phyloP scores from a whole-genome alignment of 441 rosid genomes.

The Erodium texanum region DNA sequence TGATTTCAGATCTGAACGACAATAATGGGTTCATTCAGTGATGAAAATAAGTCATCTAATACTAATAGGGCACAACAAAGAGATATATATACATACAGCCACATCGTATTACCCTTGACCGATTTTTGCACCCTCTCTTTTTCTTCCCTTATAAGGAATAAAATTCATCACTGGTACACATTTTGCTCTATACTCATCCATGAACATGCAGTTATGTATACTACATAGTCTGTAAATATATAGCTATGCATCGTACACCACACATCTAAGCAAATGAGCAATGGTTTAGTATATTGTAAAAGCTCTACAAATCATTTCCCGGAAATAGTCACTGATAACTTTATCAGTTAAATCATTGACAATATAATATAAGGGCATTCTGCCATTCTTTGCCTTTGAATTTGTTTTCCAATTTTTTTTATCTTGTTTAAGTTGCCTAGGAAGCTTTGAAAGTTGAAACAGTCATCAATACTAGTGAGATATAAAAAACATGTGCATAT shows the following conservation, averaged over 20 bases:
- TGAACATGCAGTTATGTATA: too few relatives aligned
- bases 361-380: background rate
- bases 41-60: too few relatives aligned
- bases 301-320: background rate
- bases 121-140: too few relatives aligned
- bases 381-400: background rate
- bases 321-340: background rate
- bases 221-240: background rate
- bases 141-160: too few relatives aligned
- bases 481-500: slow-evolving; percentile 7
- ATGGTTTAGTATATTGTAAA: too few relatives aligned
- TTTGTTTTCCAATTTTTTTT: background rate
- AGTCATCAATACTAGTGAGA: slow-evolving; percentile 11
- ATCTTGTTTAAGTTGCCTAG: slow-evolving; percentile 7
- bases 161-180: too few relatives aligned
- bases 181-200: too few relatives aligned
- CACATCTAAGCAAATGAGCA: background rate
- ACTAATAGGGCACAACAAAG: too few relatives aligned
- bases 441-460: slow-evolving; percentile 1
- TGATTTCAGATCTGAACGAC: too few relatives aligned
- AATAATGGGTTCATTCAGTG: too few relatives aligned
- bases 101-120: too few relatives aligned
- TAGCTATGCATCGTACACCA: background rate
- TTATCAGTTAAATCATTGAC: background rate
- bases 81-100: too few relatives aligned